These are phyloP conservation scores for Plasmopara halstedii DNA, from an alignment of 352 stramenopile genomes.

Conservation along the genomic window DNA sequence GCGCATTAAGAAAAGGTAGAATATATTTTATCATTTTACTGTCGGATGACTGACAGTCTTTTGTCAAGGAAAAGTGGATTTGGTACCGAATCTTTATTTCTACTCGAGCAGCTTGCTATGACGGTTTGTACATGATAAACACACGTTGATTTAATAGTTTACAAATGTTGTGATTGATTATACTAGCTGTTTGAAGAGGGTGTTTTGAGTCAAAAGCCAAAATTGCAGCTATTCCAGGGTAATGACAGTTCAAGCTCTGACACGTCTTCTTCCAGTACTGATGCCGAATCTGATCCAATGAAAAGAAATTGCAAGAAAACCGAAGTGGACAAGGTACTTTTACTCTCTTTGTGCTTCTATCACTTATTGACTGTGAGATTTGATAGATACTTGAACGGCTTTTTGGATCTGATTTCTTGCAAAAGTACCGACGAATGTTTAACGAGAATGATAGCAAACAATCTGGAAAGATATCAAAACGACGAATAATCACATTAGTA, in stretches of 20 bases:
- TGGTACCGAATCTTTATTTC: slow-evolving; percentile 35
- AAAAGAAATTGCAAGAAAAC: not conserved
- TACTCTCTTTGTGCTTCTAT: not conserved
- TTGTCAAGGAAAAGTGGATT: slow-evolving; percentile 10
- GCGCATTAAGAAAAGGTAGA: slow-evolving; percentile 3
- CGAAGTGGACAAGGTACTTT: slow-evolving; percentile 18
- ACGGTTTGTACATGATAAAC: slow-evolving; percentile 23
- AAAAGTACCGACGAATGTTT: slow-evolving; percentile 31
- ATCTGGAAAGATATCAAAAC: slow-evolving; percentile 28
- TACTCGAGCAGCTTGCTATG: slow-evolving; percentile 61
- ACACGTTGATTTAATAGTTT: too few species aligned
- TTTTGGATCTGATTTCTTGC: slow-evolving; percentile 30
- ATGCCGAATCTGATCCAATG: slow-evolving; percentile 7
- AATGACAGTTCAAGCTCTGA: slow-evolving; percentile 17
- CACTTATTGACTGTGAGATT: not conserved
- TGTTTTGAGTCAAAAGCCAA: slow-evolving; percentile 36
- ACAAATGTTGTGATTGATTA: not conserved
- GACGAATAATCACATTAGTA: slow-evolving; percentile 33
- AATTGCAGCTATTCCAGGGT: slow-evolving; percentile 16
- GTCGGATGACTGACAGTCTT: not conserved
- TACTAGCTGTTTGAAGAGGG: slow-evolving; percentile 54
- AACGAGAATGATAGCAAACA: slow-evolving; percentile 27
- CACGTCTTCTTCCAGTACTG: slow-evolving; percentile 15
- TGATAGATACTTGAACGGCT: slow-evolving; percentile 24
- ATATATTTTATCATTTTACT: not conserved